Conservation (phyloP, 805 yeast genomes). For the Metahyphopichia silvanorum region DNA sequence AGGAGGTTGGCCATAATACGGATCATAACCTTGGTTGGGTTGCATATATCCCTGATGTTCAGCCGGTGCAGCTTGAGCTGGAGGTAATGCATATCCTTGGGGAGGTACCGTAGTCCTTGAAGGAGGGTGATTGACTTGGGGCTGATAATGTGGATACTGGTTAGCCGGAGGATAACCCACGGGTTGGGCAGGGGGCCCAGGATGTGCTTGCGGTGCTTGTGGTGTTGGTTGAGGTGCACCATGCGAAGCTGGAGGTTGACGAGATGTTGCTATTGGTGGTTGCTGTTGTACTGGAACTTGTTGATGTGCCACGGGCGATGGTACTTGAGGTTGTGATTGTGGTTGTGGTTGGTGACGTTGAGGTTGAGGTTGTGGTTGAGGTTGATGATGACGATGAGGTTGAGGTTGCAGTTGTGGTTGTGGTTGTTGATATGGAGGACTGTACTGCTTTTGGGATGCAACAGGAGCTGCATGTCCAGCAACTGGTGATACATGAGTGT, state of each 20-base stretch:
- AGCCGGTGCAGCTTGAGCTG: neutral
- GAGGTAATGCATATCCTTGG: too few species aligned
- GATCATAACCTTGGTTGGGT: neutral
- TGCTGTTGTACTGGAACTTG: neutral
- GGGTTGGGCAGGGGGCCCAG: neutral
- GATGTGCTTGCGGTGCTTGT: neutral
- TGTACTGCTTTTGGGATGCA: constrained; percentile 1
- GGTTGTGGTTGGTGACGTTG: constrained; percentile 2
- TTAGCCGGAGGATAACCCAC: neutral
- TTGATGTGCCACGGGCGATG: neutral
- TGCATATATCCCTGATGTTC: constrained; percentile 8
- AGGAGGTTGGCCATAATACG: constrained; percentile 8
- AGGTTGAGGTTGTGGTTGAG: neutral
- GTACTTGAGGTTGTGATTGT: too few species aligned
- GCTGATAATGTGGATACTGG: too few species aligned
- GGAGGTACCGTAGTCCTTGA: too few species aligned
- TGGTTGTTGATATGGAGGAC: constrained; percentile 3
- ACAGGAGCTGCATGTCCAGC: too few species aligned
- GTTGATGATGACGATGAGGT: too few species aligned
- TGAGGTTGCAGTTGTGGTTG: constrained; percentile 4
- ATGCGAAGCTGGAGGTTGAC: neutral
- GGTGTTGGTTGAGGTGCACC: neutral
- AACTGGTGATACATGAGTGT: too few species aligned
- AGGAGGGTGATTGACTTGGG: too few species aligned
- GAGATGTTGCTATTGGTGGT: neutral